Evolutionary conservation across 2,329 filamentous ascomycete species (phyloP), one percentile per base, ranked within the genome.

Genomic region (Xylariaceae sp.): DNA sequence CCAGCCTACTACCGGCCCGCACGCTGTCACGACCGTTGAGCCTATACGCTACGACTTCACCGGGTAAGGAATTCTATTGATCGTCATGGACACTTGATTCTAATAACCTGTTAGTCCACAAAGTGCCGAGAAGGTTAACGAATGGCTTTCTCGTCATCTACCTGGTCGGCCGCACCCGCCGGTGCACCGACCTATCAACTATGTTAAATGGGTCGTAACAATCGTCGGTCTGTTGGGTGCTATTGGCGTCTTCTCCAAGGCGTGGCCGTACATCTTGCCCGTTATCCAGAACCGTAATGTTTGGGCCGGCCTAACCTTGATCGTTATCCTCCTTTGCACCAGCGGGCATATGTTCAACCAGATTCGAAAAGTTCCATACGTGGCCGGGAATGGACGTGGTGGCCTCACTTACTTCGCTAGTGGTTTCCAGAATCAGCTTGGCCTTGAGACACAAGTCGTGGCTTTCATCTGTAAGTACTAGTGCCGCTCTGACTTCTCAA

Each of bases 311-410:
- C 75, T 96, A 68, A 96, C 90, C 74, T 79, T 99, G 65, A 92
- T 98, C 68, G 81, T 87, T 14, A 93, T 99, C 61, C 83, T 99
- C 42, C 81, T 97, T 55, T 99, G 98, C 77, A 97, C 89, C 45
- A 95, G 90, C 67, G 96, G 95, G 40, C 93, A 98, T 76, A 99
- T 99, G 96, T 99, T 96, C 83, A 99, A 98, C 75, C 93, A 97
- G 71, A 99, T 99, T 70, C 86, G 96, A 66, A 93, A 95, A 73
- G 91, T 96, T 2, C 95, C 95, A 2, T 99, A 99, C 67, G 91
- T 98, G 29, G 82, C 87, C 42, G 90, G 89, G 42, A 87, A 98
- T 71, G 91, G 91, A 40, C 86, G 84, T 52, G 95, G 95, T 18
- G 92, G 92, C 4, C 85, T 99, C 60, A 90, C 77, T 70, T 98